Evolutionary conservation across 1,139 yeast species (phyloP).

Genomic region (Pichia sp.): DNA sequence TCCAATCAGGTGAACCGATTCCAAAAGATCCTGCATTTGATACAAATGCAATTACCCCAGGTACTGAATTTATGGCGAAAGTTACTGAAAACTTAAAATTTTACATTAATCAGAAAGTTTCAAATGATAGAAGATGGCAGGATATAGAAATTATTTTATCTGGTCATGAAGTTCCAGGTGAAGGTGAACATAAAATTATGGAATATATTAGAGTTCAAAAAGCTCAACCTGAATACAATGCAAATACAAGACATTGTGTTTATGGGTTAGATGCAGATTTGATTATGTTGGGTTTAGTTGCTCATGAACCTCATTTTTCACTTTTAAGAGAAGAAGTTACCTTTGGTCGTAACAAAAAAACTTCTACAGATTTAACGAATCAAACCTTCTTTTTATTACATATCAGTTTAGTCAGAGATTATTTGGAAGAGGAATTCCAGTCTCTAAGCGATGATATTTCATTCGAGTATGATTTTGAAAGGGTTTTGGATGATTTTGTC

Average conservation of each 20-base stretch:
- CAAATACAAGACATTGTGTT: conserved; percentile 89
- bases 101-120: conserved; percentile 84
- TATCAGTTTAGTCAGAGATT: conserved; percentile 82
- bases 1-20: conserved; percentile 52
- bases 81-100: conserved; percentile 79
- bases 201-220: conserved; percentile 81
- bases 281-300: conserved; percentile 91
- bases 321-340: conserved; percentile 91
- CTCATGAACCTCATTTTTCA: conserved; percentile 96
- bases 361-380: conserved; percentile 57
- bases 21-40: conserved; percentile 81
- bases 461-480: conserved; percentile 80
- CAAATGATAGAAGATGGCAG: conserved; percentile 90
- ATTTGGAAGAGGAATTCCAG: conserved; percentile 76
- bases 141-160: conserved; percentile 75
- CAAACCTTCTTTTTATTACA: conserved; percentile 82
- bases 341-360: conserved; percentile 52
- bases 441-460: conserved; percentile 53
- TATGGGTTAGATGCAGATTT: conserved; percentile 98
- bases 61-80: conserved; percentile 95
- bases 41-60: conserved; percentile 94
- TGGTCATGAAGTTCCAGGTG: conserved; percentile 99
- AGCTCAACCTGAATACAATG: conserved; percentile 66
- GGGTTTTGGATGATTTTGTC: conserved; percentile 86
- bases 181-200: conserved; percentile 99